phyloP scores from a whole-genome alignment of 495 filamentous ascomycete species.

The Barbatosphaeria neglecta region DNA sequence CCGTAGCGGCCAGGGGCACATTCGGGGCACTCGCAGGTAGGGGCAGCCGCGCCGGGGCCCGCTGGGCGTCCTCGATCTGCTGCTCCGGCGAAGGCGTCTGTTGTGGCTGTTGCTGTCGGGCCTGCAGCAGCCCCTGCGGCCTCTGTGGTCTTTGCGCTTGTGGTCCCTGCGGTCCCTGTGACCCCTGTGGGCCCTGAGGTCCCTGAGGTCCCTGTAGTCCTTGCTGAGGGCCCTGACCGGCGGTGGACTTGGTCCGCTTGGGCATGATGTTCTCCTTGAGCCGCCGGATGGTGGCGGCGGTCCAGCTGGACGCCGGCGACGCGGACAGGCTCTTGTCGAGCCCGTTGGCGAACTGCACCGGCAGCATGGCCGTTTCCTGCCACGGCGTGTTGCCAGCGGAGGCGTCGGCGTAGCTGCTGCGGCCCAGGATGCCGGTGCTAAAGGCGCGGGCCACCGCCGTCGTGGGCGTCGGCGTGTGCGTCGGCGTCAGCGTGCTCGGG shows the following conservation, averaged over 20 bases:
- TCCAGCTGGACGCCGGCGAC: slow-evolving; percentile 17
- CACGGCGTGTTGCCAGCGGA: slow-evolving; percentile 12
- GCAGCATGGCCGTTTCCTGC: slow-evolving; percentile 13
- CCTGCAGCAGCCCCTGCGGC: too few species aligned
- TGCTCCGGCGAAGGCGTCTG: too few species aligned
- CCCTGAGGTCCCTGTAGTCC: too few species aligned
- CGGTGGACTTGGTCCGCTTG: not conserved
- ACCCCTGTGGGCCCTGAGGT: too few species aligned
- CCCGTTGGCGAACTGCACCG: slow-evolving; percentile 19
- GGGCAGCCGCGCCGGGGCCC: too few species aligned
- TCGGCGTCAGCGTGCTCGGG: too few species aligned
- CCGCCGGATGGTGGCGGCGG: slow-evolving; percentile 15
- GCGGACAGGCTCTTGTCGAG: slow-evolving; percentile 3
- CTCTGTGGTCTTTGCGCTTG: too few species aligned
- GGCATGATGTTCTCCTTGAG: slow-evolving; percentile 19
- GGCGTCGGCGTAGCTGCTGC: slow-evolving; percentile 20
- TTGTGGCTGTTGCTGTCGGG: too few species aligned
- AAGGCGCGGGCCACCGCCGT: not conserved
- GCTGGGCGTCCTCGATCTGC: too few species aligned
- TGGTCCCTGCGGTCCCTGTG: too few species aligned
- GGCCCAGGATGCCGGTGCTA: slow-evolving; percentile 12
- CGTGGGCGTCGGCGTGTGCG: too few species aligned
- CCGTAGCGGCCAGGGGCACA: not conserved
- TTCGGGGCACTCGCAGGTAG: too few species aligned
- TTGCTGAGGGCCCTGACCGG: not conserved